Percentiles rank a stretch among this genome's conserved stretches.
These are phyloP conservation scores for Darksidea phi DNA, from an alignment of 495 filamentous ascomycete genomes.

Conservation along the genomic window DNA sequence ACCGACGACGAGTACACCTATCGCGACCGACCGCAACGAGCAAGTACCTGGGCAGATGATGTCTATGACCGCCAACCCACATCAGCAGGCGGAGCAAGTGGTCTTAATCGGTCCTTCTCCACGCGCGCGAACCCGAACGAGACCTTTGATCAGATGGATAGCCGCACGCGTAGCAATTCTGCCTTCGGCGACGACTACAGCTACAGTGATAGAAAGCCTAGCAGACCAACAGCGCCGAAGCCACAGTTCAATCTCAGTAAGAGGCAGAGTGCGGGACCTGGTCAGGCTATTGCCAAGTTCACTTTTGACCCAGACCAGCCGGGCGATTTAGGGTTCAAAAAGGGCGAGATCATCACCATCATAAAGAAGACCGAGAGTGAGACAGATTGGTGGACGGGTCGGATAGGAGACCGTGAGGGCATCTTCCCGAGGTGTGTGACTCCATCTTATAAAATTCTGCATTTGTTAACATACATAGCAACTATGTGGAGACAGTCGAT, in stretches of 20 bases:
- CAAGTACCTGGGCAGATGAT: constrained; percentile 87
- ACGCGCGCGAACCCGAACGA: constrained; percentile 51
- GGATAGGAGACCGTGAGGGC: constrained; percentile 62
- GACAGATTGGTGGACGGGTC: constrained; percentile 84
- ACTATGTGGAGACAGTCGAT: constrained; percentile 32
- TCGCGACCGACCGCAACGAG: constrained; percentile 62
- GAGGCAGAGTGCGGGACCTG: constrained; percentile 65
- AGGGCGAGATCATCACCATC: constrained; percentile 97
- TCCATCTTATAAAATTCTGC: neutral
- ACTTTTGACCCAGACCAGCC: constrained; percentile 92
- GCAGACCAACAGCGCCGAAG: constrained; percentile 79
- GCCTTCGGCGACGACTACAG: constrained; percentile 35
- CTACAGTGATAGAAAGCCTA: constrained; percentile 57
- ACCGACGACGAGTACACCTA: constrained; percentile 58
- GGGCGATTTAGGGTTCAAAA: constrained; percentile 92
- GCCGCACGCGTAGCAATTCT: constrained; percentile 26
- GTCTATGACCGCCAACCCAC: constrained; percentile 68
- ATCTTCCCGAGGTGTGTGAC: constrained; percentile 56
- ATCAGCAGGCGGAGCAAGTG: constrained; percentile 41
- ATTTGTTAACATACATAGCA: constrained; percentile 13
- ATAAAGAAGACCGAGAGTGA: constrained; percentile 91
- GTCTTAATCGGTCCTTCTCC: constrained; percentile 52
- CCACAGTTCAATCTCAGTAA: constrained; percentile 66
- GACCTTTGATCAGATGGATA: constrained; percentile 51
- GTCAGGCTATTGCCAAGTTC: constrained; percentile 86